Conservation (phyloP, 805 yeast genomes). For the Nematodospora valgi region DNA sequence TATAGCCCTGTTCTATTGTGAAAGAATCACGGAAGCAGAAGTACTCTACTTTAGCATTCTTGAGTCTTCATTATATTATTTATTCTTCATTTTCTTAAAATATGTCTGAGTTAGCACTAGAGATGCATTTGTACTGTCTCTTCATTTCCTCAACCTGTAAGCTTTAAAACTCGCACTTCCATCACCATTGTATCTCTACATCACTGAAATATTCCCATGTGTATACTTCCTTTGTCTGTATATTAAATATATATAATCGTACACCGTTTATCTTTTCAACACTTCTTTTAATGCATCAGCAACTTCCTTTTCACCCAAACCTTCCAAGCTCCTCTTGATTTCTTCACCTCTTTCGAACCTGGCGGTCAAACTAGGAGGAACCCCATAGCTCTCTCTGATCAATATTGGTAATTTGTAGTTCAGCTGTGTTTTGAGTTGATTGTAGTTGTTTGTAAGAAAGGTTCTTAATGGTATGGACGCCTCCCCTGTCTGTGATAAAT, state of each 20-base stretch:
- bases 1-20: no score
- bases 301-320: slow-evolving; percentile 45
- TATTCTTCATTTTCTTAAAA: no score
- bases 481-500: slow-evolving; percentile 75
- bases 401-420: slow-evolving; percentile 71
- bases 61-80: no score
- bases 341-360: slow-evolving; percentile 61
- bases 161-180: no score
- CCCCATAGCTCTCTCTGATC: slow-evolving; percentile 73
- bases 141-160: no score
- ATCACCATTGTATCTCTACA: no score
- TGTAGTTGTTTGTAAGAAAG: slow-evolving; percentile 61
- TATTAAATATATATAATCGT: no score
- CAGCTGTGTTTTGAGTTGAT: slow-evolving; percentile 50
- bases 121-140: no score
- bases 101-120: no score
- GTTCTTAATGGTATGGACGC: slow-evolving; percentile 64
- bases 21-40: no score
- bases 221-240: neutral
- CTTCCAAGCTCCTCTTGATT: slow-evolving; percentile 46
- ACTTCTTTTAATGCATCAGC: slow-evolving; percentile 35
- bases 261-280: slow-evolving; percentile 27
- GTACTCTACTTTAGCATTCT: no score
- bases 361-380: slow-evolving; percentile 70
- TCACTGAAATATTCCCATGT: no score